Evolutionary conservation across 2,329 filamentous ascomycete species (phyloP), one percentile per base, ranked within the genome.

Genomic region (Colletotrichum cordylinicola): DNA sequence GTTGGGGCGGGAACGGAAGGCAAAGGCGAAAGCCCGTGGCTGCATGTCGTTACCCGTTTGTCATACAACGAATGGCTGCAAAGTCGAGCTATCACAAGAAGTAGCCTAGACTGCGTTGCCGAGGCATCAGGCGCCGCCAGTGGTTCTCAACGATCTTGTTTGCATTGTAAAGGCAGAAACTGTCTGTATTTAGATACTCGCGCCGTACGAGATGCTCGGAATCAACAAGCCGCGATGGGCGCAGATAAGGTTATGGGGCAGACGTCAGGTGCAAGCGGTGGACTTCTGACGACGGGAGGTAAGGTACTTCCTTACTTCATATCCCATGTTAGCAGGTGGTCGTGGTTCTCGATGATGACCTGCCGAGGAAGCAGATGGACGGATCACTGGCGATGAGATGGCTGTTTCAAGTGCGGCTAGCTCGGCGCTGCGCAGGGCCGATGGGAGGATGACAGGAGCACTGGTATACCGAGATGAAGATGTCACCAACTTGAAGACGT

Each of bases 381-480:
- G 21, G 69, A n/a, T 52, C 43, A 52, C 43, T 52, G 43, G 43
- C n/a, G 43, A 62, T 58, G 73, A 56, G 55, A 75, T 73, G 62
- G 73, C 31, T 56, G 73, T 75, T 75, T 75, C 73, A 73, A 66
- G 27, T 73, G 56, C 27, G 31, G 70, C 29, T 66, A 75, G 52
- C 15, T 24, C 27, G 33, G 71, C 67, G 48, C 31, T 16, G 35
- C 67, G 48, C 31, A 12, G 35, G 52, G 21, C 72, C 37, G 39
- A 39, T 24, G 43, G 43, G n/a, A 52, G 43, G 43, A 21, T 13
- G 43, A 24, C 43, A 52, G 43, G 43, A 52, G 43, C 43, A 52
- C 10, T 24, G 43, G 21, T 13, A 24, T 52, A 21, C 43, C 43
- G 43, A 52, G 43, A 52, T 21, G 43, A 24, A 52, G 43, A 52